Base-by-base conservation (phyloP, 176 grass and related monocot genomes). In the Ampelocalamus luodianensis region DNA sequence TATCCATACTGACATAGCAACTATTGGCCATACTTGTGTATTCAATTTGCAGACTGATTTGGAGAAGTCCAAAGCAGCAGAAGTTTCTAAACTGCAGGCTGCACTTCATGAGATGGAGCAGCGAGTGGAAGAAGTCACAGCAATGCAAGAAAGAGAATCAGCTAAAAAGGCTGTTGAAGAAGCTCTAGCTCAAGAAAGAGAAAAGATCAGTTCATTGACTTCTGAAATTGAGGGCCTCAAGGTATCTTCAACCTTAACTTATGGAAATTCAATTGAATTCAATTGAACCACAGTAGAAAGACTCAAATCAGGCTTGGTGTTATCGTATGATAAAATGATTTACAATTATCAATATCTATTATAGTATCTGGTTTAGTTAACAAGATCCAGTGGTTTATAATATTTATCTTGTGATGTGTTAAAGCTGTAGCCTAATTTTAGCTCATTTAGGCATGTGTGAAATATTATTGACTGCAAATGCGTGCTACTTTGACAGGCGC, bases 181-280 rank as follows among this genome's bases (percentile, higher is more conserved):
- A 79, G 90, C 90, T 78, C 87, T 95, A 62, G 79, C 83, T 85
- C 82, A 92, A 88, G 92, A 95, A 78, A 95, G 90, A 81, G 83
- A 95, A 75, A 92, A 84, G n/a, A 92, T 95, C 66, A 72, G 74
- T 86, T 86, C 32, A 78, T 72, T 95, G 64, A 95, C 70, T 69
- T 66, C 76, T 87, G 90, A 95, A 86, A 74, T 86, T 45, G 93
- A 90, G 46, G 76, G 50, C 26, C 74, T 95, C 46, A 90, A 87
- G 88, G 93, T 92, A 90, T 64, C 43, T 29, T 76, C 14, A 42
- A 68, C 16, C 53, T 83, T 44, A 51, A 36, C 32, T 20, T 76
- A 63, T 72, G 50, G 5, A 58, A 69, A 69, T 71, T 71, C 76
- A 68, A 27, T 53, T 63, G 26, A 69, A 69, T 71, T 71, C 76